Evolutionary conservation across 2,329 filamentous ascomycete genomes (phyloP), one percentile per base, ranked within the genome.

Genomic region (Leptographium lundbergii): DNA sequence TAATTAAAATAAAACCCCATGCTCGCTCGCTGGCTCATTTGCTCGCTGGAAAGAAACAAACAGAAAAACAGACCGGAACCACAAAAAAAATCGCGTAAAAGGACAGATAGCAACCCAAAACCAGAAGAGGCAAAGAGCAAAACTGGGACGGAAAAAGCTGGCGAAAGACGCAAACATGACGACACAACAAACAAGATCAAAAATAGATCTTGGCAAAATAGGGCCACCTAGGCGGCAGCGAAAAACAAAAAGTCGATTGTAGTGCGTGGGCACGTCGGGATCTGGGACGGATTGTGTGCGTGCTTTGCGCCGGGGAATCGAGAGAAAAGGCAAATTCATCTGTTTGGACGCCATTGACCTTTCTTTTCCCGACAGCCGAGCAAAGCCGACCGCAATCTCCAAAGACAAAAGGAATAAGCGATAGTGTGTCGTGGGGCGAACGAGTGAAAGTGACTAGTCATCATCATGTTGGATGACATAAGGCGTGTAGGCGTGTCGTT

Each of bases 61-160:
- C 36, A 39, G 13, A 17, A 39, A 6, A 14, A 39, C 36, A 39
- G 32, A 34, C 32, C 32, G 32, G 6, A 34, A 61, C 48, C 63
- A 55, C 54, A 10, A 3, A 6, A 39, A 39, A 50, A 55, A 55
- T 39, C 54, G 19, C 13, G 34, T 17, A 57, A 5, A 25, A 54
- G 56, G 42, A 22, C 51, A 56, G 45, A 56, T 48, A 39, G 24
- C 22, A 51, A 48, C 53, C 19, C 22, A 32, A 27, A 45, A 24
- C 2, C 13, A 48, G 36, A 32, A 61, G 61, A 59, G 9, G 50
- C 6, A 60, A 61, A 58, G 63, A 66, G 65, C 59, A 57, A 63
- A 57, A 17, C 51, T 22, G 14, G 19, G 24, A 22, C 19, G 5
- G 25, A 45, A 57, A 51, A 45, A 66, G 65, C 58, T 57, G 63